Base-by-base conservation (phyloP, 495 filamentous ascomycete genomes). In the Penicillium waksmanii region DNA sequence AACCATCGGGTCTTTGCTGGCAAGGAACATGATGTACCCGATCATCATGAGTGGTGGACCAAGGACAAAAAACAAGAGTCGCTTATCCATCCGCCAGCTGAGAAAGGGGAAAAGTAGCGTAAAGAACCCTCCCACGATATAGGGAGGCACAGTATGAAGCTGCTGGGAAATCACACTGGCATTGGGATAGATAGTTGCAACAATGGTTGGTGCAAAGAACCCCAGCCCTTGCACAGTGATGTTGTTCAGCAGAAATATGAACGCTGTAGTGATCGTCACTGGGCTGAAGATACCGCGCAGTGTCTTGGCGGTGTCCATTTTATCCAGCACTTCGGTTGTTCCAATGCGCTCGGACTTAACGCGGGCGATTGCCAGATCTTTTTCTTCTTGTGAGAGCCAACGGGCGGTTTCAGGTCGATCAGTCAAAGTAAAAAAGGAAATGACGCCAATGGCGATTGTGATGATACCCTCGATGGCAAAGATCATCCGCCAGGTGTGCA, bases 401-500 rank as follows among this genome's bases (percentile, higher is more conserved):
- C 70, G 72, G 0, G 88, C 88, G 4, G 82, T 85, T 31, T 82
- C 83, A 0, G 90, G 86, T 2, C 81, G 80, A 66, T 92, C 88
- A 1, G 90, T 90, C 56, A 92, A 73, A 12, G 80, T 80, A 42
- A 83, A 79, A 46, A 79, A 93, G 1, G 81, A 78, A 15, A 86
- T 58, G 3, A 86, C 46, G 1, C 82, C 84, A 2, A 89, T 73
- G 3, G 85, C 53, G 55, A 90, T 78, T 0, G 83, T 87, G 34
- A 91, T 87, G 8, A 92, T 73, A 1, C 90, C 90, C 66, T 94
- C 90, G 23, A 91, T 86, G 10, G 90, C 79, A 68, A 93, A 93
- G 21, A 94, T 79, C 34, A 92, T 80, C 12, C 88, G 78, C 90
- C 90, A 93, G 23, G 79, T 85, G 31, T 67, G 66, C 1, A 82